Evolutionary conservation across 2,329 filamentous ascomycete species (phyloP).

Genomic region (Stagonosporopsis vannaccii): DNA sequence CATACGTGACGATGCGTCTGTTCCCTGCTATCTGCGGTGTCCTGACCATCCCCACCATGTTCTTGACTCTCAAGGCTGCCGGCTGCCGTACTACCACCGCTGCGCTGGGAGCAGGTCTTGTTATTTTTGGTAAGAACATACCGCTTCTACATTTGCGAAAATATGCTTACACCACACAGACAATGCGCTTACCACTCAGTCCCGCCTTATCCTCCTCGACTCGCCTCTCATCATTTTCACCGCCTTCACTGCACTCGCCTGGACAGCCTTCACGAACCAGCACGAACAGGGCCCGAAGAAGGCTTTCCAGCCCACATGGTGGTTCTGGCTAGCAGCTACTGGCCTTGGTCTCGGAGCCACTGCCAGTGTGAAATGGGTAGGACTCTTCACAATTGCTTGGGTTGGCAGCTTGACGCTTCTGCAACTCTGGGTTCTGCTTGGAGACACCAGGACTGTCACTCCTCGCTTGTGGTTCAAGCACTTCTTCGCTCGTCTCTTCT

Average conservation of each 20-base stretch:
- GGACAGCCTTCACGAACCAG: conserved; percentile 94
- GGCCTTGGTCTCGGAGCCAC: conserved; percentile 90
- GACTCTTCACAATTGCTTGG: conserved; percentile 98
- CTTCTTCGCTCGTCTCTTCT: conserved; percentile 88
- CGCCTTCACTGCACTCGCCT: conserved; percentile 87
- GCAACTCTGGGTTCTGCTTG: conserved; percentile 94
- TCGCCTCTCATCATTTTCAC: conserved; percentile 94
- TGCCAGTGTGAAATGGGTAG: conserved; percentile 97
- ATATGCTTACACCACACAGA: conserved; percentile 62
- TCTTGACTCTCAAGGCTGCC: conserved; percentile 88
- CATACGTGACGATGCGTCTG: conserved; percentile 97
- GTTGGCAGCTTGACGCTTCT: conserved; percentile 88
- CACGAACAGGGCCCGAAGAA: conserved; percentile 90
- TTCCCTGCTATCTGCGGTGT: conserved; percentile 90
- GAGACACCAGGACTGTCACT: conserved; percentile 85
- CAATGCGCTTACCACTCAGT: conserved; percentile 94
- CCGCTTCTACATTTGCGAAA: background rate
- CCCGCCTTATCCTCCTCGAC: conserved; percentile 93
- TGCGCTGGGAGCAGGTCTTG: conserved; percentile 79
- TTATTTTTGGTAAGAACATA: conserved; percentile 79
- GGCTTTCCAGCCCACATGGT: conserved; percentile 91
- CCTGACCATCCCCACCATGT: conserved; percentile 88
- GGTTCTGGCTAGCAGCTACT: conserved; percentile 93
- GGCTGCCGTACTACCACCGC: conserved; percentile 90
- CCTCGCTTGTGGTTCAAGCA: conserved; percentile 91